Evolutionary conservation across 2,329 filamentous ascomycete genomes (phyloP).

Genomic region (Fusarium ramigenum): DNA sequence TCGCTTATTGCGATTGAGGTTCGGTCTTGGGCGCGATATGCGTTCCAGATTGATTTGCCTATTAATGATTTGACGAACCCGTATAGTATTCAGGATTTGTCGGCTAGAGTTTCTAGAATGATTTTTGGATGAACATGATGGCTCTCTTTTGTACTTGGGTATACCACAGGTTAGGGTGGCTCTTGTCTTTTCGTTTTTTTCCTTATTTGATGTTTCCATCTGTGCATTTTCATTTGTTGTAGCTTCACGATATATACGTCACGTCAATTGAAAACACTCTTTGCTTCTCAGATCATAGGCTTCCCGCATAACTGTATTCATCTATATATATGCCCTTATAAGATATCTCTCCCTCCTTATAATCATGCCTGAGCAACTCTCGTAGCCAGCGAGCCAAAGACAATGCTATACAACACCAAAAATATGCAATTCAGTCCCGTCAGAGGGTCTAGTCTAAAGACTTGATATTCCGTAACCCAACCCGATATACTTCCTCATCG

Average conservation of each 20-base stretch:
- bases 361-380: neutral
- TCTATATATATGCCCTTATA: neutral
- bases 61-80: slow-evolving; percentile 40
- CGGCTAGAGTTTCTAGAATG: slow-evolving; percentile 33
- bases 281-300: neutral
- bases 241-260: neutral
- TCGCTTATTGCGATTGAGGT: slow-evolving; percentile 40
- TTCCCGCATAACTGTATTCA: neutral
- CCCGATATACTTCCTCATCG: neutral
- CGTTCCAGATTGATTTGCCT: slow-evolving; percentile 39
- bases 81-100: slow-evolving; percentile 38
- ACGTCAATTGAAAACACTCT: neutral
- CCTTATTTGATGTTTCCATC: neutral
- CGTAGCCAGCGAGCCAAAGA: neutral
- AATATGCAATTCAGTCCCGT: neutral
- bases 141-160: neutral
- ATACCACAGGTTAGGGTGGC: neutral
- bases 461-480: neutral
- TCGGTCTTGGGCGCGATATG: slow-evolving; percentile 39
- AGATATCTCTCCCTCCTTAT: neutral
- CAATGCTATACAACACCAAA: neutral
- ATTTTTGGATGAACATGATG: slow-evolving; percentile 6
- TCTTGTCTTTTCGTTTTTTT: neutral
- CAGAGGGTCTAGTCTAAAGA: neutral
- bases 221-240: neutral